Percentiles rank a stretch among this genome's conserved stretches.
Conservation (phyloP, 257 asterid species). For the Sherardia arvensis region DNA sequence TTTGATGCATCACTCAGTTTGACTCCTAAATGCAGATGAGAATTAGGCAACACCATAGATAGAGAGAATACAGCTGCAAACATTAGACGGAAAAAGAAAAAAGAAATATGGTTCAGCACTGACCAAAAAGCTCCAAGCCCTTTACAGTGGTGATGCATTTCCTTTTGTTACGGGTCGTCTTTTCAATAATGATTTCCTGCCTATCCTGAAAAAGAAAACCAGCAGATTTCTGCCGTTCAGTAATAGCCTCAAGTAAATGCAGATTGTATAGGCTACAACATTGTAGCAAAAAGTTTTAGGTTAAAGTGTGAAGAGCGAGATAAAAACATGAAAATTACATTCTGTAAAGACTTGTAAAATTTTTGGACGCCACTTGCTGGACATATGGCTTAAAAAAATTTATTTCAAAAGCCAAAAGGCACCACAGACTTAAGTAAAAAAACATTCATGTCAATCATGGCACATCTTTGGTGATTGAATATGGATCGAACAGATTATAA, state of each 20-base stretch:
- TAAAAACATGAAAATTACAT: not conserved
- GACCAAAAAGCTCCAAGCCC: constrained; percentile 93
- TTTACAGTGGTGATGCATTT: constrained; percentile 94
- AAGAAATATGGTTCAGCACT: constrained; percentile 13
- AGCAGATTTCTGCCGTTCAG: not conserved
- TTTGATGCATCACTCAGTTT: constrained; percentile 93
- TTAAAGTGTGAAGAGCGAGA: not conserved
- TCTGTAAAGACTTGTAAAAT: not conserved
- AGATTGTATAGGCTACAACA: not conserved
- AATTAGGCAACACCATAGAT: constrained; percentile 9
- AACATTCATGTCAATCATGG: not conserved
- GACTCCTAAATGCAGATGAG: constrained; percentile 45
- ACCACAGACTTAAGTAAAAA: not conserved
- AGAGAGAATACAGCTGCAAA: constrained; percentile 5
- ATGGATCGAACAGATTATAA: not conserved
- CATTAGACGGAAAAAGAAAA: constrained; percentile 9
- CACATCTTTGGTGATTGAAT: not conserved
- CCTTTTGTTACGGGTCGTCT: constrained; percentile 86
- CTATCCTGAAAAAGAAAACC: constrained; percentile 53
- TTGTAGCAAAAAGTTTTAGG: too few relatives aligned
- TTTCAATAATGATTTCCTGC: constrained; percentile 87
- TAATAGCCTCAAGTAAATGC: not conserved
- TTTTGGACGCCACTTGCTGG: not conserved
- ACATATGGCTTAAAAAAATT: not conserved
- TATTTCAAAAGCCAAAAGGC: not conserved